These are phyloP conservation scores for Pulveroboletus sp. DNA, from an alignment of 768 basidiomycete species.

Conservation along the genomic window DNA sequence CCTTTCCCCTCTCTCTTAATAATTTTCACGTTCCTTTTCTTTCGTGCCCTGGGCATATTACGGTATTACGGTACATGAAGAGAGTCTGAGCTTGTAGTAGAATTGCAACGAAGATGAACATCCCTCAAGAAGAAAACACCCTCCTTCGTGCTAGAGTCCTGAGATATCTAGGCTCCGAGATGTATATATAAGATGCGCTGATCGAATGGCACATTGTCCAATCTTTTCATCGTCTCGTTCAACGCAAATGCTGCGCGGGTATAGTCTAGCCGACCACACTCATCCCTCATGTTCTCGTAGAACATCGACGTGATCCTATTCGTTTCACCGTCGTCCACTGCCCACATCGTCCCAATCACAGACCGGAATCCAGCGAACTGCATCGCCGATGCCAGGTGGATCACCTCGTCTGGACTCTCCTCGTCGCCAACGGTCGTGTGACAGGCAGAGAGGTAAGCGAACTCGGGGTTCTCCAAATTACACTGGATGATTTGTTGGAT, in stretches of 20 bases:
- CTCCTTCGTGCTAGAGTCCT: too few species aligned
- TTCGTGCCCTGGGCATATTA: too few species aligned
- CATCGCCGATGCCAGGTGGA: constrained; percentile 1
- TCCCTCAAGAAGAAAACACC: too few species aligned
- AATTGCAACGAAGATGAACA: too few species aligned
- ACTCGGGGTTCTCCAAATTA: constrained; percentile 2
- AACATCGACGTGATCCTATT: not conserved
- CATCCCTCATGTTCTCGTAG: too few species aligned
- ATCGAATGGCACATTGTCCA: too few species aligned
- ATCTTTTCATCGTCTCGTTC: not conserved
- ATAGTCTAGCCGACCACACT: not conserved
- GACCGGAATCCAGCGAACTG: not conserved
- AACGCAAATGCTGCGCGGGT: not conserved
- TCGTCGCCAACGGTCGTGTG: not conserved
- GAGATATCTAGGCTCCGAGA: too few species aligned
- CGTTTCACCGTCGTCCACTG: not conserved
- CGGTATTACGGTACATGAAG: too few species aligned
- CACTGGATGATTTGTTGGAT: constrained; percentile 6
- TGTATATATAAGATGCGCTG: too few species aligned
- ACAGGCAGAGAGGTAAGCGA: constrained; percentile 24
- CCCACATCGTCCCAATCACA: constrained; percentile 2
- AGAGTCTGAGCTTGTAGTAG: too few species aligned
- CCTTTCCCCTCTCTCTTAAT: too few species aligned
- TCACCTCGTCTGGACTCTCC: constrained; percentile 3
- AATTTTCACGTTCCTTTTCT: too few species aligned